phyloP scores from a whole-genome alignment of 495 filamentous ascomycete genomes.

The Podospora tetraspora region DNA sequence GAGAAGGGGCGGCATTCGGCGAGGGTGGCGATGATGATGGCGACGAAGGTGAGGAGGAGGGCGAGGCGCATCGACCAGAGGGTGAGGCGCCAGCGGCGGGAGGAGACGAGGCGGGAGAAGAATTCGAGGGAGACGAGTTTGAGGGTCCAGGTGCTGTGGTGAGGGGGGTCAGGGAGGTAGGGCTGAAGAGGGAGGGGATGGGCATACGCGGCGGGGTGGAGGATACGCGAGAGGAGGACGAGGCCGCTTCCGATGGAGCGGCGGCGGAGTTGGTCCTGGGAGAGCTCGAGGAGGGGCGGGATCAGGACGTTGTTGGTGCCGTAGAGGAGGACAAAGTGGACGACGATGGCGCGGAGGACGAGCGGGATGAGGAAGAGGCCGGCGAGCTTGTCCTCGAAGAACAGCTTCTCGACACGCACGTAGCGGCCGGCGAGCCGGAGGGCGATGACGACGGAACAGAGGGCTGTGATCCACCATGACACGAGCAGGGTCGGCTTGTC shows the following conservation, averaged over 20 bases:
- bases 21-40: conserved; percentile 70
- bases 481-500: conserved; percentile 76
- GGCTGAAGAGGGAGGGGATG: background rate
- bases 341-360: conserved; percentile 68
- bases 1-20: conserved; percentile 77
- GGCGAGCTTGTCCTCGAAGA: conserved; percentile 82
- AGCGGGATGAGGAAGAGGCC: conserved; percentile 73
- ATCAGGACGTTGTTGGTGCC: conserved; percentile 83
- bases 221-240: conserved; percentile 57
- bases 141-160: conserved; percentile 74
- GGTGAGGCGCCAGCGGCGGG: conserved; percentile 61
- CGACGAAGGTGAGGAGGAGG: conserved; percentile 67
- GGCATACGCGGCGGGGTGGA: conserved; percentile 63
- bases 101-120: conserved; percentile 72
- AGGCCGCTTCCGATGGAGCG: conserved; percentile 55
- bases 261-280: conserved; percentile 39
- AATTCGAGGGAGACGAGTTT: conserved; percentile 88
- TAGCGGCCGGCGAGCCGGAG: conserved; percentile 73
- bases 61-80: conserved; percentile 66
- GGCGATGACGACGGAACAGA: conserved; percentile 73
- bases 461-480: conserved; percentile 86
- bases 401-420: conserved; percentile 72
- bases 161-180: background rate
- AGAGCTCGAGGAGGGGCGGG: conserved; percentile 25
- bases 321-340: conserved; percentile 75